Evolutionary conservation across 768 basidiomycete genomes (phyloP), one percentile per base, ranked within the genome.

Genomic region (Rhodotorula babjevae): DNA sequence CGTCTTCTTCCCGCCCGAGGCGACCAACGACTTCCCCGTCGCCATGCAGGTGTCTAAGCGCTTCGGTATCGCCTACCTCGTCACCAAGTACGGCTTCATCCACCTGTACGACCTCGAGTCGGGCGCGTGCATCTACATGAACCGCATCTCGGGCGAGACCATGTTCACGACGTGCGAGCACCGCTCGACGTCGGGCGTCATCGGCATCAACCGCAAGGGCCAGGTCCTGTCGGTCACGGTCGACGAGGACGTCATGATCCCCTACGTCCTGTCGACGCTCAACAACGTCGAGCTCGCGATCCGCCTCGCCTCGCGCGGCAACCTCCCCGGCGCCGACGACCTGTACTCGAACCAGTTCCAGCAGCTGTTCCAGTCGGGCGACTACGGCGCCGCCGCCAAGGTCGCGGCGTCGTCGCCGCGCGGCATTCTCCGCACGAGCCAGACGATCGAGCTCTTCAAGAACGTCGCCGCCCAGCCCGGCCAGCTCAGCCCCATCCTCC

Each of bases 191-290:
- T 87, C 92, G 79, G 96, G 96, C 84, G 96, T 99, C 81, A 92
- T 99, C 74, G 95, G 95, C 76, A 93, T 99, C 80, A 99, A 99
- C 87, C 92, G 95, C 86, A 98, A 98, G 83, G 96, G 96, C 46
- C 96, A 99, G 82, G 79, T 79, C 31, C 86, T 99, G 67, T 93
- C 92, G 77, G 96, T 99, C 74, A 93, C 89, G 75, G 90, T 98
- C 75, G 96, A 99, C 81, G 96, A 98, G 80, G 88, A 92, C 79
- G 93, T 93, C 29, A 88, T 98, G 79, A 88, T 99, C 75, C 95
- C 95, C 6, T 99, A 98, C 82, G 91, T 96, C 76, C 84, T 97
- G 72, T 87, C 87, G 60, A 92, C 91, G 11, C 86, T 98, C 79
- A 97, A 96, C 84, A 97, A 98, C 82, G 90, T 92, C 67, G 94